These are phyloP conservation scores for Cydonia oblonga DNA, from an alignment of 331 rosid genomes.

Conservation along the genomic window DNA sequence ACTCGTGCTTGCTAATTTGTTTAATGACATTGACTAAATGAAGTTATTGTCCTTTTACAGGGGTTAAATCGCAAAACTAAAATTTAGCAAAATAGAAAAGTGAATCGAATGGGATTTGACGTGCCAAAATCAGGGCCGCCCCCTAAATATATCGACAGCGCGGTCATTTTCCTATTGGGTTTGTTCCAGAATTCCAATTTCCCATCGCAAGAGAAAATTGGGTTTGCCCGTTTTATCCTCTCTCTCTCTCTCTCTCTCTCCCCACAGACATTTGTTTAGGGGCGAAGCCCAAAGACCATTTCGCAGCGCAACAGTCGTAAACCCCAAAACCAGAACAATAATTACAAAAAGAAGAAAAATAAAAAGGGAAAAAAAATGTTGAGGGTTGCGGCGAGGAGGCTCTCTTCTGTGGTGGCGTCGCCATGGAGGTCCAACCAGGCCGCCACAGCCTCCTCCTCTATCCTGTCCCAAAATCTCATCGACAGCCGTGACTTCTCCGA, in stretches of 20 bases:
- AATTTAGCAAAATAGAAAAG: too few species aligned
- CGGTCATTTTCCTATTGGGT: not conserved
- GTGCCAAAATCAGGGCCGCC: slow-evolving; percentile 1
- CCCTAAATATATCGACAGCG: not conserved
- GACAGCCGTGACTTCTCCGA: slow-evolving; percentile 28
- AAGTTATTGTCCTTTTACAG: too few species aligned
- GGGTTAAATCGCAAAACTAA: too few species aligned
- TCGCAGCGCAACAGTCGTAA: not conserved
- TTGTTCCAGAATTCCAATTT: not conserved
- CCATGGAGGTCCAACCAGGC: slow-evolving; percentile 38
- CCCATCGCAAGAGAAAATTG: not conserved
- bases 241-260: not conserved
- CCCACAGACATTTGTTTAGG: not conserved
- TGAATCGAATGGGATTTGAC: not conserved
- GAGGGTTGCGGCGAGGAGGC: slow-evolving; percentile 66
- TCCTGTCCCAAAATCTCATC: slow-evolving; percentile 27
- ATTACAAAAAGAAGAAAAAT: not conserved
- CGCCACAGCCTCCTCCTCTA: slow-evolving; percentile 34
- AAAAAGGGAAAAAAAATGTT: slow-evolving; percentile 33
- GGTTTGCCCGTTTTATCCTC: slow-evolving; percentile 1
- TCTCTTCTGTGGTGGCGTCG: slow-evolving; percentile 43
- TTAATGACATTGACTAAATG: too few species aligned
- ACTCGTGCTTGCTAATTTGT: not conserved
- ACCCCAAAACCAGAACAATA: not conserved
- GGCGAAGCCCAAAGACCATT: not conserved